Percentiles rank a stretch among this genome's conserved stretches.
These are phyloP conservation scores for Aspergillus sclerotioniger DNA, from an alignment of 495 filamentous ascomycete species.

Conservation along the genomic window DNA sequence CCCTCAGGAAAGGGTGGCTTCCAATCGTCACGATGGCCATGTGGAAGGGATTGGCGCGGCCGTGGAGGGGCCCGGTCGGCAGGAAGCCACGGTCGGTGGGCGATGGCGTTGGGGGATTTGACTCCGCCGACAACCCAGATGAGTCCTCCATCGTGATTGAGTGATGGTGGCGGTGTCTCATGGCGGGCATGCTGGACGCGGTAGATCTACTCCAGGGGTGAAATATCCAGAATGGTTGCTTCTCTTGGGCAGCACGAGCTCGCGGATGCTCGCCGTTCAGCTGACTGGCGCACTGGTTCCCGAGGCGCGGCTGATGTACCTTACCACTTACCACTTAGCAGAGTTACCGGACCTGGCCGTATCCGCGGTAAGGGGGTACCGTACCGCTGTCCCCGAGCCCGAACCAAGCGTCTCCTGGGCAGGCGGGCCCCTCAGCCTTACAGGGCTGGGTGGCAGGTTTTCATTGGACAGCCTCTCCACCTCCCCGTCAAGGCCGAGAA, in stretches of 20 bases:
- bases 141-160: background rate
- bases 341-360: too few species aligned
- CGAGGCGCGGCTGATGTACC: background rate
- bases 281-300: background rate
- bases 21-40: background rate
- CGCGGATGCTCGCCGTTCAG: background rate
- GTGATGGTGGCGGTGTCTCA: background rate
- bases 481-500: background rate
- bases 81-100: conserved; percentile 2
- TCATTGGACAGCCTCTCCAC: background rate
- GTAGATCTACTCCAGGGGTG: background rate
- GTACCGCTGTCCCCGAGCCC: background rate
- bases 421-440: conserved; percentile 8
- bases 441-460: conserved; percentile 6
- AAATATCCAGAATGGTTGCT: background rate
- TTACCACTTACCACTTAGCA: background rate
- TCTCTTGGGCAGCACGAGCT: background rate
- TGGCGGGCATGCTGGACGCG: background rate
- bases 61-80: background rate
- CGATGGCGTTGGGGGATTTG: background rate
- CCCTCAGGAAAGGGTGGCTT: conserved; percentile 5
- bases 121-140: background rate
- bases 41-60: conserved; percentile 3
- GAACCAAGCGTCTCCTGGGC: background rate
- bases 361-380: background rate